Conservation (phyloP, 2,329 filamentous ascomycete species). For the Nothopassalora personata region DNA sequence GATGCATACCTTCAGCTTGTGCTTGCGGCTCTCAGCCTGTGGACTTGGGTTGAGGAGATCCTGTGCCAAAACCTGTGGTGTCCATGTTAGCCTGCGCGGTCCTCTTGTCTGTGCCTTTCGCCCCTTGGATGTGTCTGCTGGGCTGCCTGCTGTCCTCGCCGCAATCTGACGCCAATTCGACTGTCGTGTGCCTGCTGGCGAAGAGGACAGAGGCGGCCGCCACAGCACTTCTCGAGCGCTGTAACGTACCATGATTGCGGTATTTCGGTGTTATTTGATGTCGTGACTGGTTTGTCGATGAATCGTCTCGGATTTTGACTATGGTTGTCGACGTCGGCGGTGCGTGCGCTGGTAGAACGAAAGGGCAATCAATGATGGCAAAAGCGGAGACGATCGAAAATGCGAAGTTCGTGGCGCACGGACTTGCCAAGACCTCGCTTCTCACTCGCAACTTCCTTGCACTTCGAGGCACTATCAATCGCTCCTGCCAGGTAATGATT, state of each 20-base stretch:
- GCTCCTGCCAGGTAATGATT: neutral
- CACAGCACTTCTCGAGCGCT: constrained; percentile 11
- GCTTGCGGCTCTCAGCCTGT: constrained; percentile 97
- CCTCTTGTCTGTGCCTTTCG: neutral
- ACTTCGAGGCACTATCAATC: neutral
- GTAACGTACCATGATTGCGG: constrained; percentile 30
- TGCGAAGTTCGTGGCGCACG: neutral
- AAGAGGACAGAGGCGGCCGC: constrained; percentile 10
- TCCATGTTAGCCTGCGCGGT: constrained; percentile 21
- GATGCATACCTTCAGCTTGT: constrained; percentile 94
- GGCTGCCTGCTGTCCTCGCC: constrained; percentile 1
- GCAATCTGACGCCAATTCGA: constrained; percentile 2
- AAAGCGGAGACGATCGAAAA: neutral
- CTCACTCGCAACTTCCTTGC: neutral
- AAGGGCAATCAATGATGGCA: neutral
- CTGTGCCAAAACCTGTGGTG: constrained; percentile 91
- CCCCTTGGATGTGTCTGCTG: constrained; percentile 1
- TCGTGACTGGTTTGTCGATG: constrained; percentile 10
- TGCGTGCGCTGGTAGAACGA: constrained; percentile 9
- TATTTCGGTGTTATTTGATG: constrained; percentile 19
- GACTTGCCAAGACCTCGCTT: neutral
- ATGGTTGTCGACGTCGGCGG: constrained; percentile 17
- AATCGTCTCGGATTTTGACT: constrained; percentile 2
- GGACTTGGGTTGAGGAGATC: constrained; percentile 99
- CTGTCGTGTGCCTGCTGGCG: constrained; percentile 25